These are phyloP conservation scores for Aleurites moluccanus DNA, from an alignment of 441 rosid species.

Conservation along the genomic window DNA sequence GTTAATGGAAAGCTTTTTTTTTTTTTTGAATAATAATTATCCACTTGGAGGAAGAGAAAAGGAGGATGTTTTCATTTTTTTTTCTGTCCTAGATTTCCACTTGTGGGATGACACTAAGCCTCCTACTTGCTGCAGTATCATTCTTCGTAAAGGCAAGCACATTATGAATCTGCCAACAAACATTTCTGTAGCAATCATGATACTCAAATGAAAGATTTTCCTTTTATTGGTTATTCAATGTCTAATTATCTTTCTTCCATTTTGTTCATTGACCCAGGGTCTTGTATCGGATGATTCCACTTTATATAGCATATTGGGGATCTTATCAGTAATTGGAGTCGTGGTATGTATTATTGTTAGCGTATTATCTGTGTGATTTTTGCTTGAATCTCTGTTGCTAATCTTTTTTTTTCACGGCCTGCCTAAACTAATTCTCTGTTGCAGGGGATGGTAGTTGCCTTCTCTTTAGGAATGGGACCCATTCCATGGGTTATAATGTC, in stretches of 20 bases:
- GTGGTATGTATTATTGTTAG: constrained; percentile 53
- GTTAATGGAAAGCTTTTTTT: constrained; percentile 30
- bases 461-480: constrained; percentile 92
- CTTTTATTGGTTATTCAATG: constrained; percentile 10
- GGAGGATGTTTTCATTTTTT: background rate
- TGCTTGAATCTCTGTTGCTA: constrained; percentile 14
- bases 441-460: constrained; percentile 69
- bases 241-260: background rate
- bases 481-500: constrained; percentile 98
- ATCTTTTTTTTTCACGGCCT: background rate
- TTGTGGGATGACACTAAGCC: constrained; percentile 69
- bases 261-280: constrained; percentile 43
- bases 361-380: constrained; percentile 6
- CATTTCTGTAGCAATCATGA: background rate
- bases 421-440: constrained; percentile 19
- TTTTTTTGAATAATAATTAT: background rate
- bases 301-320: constrained; percentile 56
- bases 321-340: constrained; percentile 74
- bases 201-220: background rate
- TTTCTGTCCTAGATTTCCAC: constrained; percentile 62
- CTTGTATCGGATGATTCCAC: constrained; percentile 48
- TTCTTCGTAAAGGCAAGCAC: constrained; percentile 59
- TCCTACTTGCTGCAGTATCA: constrained; percentile 62
- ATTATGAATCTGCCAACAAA: background rate
- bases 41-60: constrained; percentile 12